Evolutionary conservation across 2,329 filamentous ascomycete genomes (phyloP), one percentile per base, ranked within the genome.

Genomic region (Venturia pyrina): DNA sequence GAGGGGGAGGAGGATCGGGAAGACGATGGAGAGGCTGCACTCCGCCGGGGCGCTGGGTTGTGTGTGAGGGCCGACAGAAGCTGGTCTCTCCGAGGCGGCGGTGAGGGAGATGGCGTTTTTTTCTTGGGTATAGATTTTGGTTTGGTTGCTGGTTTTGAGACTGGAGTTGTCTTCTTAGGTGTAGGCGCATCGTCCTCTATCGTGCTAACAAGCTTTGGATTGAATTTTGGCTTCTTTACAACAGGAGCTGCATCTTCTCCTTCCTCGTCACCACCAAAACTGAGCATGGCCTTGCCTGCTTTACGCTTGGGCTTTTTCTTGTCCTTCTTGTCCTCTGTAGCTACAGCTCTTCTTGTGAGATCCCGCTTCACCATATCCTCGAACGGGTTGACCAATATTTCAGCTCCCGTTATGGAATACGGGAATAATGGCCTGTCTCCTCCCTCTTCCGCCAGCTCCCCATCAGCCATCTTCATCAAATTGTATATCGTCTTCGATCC

Each of bases 381-480:
- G 68, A 93, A 96, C 0, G 90, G 90, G 72, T 95, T 95, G 61
- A 92, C 85, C 69, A 95, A 75, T 24, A 96, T 86, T 75, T 95
- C 90, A 37, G 89, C 80, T 24, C 82, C 80, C 4, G 85, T 87
- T 67, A 87, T 87, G 75, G 87, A 92, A 44, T 91, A 85, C 0
- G 93, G 89, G 75, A 96, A 99, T 62, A 96, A 77, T 1, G 93
- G 93, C 68, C 91, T 83, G 69, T 98, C 93, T 7, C 85, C 87
- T 19, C 87, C 88, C 65, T 91, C 88, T n/a, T 78, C 79, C 28
- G 88, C 85, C 21, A 96, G 80, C 73, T 98, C 95, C 0, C 85
- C 86, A 74, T 98, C 93, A 24, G 89, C 92, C 82, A 98, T 96
- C 77, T 93, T 96, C 73, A 93, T 87, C 72, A 99, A 76, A 75